Conservation (phyloP, 2,329 filamentous ascomycete species). For the Aspergillus floridensis region DNA sequence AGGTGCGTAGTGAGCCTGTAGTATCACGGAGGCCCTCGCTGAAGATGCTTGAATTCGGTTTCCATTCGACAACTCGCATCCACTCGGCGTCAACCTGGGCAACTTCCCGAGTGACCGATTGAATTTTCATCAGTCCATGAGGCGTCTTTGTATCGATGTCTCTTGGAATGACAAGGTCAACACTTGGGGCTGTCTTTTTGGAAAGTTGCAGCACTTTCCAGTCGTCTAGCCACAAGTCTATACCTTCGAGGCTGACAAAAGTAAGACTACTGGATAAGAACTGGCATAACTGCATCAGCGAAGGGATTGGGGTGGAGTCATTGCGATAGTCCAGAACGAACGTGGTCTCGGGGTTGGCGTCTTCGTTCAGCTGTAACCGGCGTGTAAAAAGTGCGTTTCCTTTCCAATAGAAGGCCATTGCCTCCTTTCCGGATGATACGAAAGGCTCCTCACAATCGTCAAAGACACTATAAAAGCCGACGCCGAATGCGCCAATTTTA, state of each 20-base stretch:
- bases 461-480: slow-evolving; percentile 98
- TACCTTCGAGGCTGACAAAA: slow-evolving; percentile 82
- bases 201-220: slow-evolving; percentile 73
- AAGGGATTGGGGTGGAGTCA: slow-evolving; percentile 78
- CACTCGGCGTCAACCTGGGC: slow-evolving; percentile 89
- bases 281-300: slow-evolving; percentile 80
- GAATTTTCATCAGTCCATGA: slow-evolving; percentile 84
- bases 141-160: slow-evolving; percentile 79
- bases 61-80: slow-evolving; percentile 86
- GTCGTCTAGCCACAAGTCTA: slow-evolving; percentile 89
- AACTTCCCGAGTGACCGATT: slow-evolving; percentile 76
- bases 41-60: slow-evolving; percentile 52
- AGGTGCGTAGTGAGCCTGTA: slow-evolving; percentile 67
- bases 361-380: slow-evolving; percentile 69
- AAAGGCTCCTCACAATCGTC: slow-evolving; percentile 98
- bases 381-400: slow-evolving; percentile 95
- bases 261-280: slow-evolving; percentile 94
- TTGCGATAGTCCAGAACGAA: slow-evolving; percentile 95
- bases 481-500: slow-evolving; percentile 97
- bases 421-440: slow-evolving; percentile 84
- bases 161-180: slow-evolving; percentile 68
- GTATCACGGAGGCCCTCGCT: slow-evolving; percentile 42
- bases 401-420: slow-evolving; percentile 99
- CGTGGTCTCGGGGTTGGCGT: slow-evolving; percentile 69
- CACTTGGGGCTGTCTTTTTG: slow-evolving; percentile 81